phyloP scores from a whole-genome alignment of 2,329 filamentous ascomycete species.

The Colletotrichum lupini region DNA sequence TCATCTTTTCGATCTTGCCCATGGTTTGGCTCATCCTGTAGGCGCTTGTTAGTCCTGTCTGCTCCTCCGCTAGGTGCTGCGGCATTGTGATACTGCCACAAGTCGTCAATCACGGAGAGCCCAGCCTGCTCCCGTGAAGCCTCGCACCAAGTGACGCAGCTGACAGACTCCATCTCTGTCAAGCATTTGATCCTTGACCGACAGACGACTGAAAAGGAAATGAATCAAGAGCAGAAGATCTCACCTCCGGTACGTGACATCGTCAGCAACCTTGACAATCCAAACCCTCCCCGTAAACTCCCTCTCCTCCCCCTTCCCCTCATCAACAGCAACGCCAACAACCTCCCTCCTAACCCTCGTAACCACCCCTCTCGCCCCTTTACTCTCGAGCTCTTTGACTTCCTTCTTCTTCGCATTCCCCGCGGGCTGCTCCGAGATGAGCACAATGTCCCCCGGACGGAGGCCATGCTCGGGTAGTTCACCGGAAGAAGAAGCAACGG shows the following conservation, averaged over 20 bases:
- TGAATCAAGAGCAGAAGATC: conserved; percentile 8
- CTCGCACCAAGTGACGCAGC: background rate
- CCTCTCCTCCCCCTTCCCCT: conserved; percentile 64
- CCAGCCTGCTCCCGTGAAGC: background rate
- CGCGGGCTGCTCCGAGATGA: conserved; percentile 79
- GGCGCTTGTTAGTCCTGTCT: background rate
- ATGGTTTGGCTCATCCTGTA: conserved; percentile 72
- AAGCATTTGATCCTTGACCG: background rate
- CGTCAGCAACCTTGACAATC: conserved; percentile 75
- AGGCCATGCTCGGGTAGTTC: conserved; percentile 81
- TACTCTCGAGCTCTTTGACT: conserved; percentile 75
- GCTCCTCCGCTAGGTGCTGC: background rate
- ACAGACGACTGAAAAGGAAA: too few relatives aligned
- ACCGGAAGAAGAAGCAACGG: conserved; percentile 61
- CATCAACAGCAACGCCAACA: conserved; percentile 77
- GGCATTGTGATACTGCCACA: background rate
- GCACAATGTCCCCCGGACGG: conserved; percentile 81
- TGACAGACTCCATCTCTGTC: background rate
- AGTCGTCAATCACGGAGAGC: background rate
- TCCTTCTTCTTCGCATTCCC: conserved; percentile 79
- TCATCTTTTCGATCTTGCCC: conserved; percentile 68
- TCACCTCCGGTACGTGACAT: conserved; percentile 72
- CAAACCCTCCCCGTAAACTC: conserved; percentile 63
- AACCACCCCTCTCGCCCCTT: conserved; percentile 77
- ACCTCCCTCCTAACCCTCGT: conserved; percentile 68